phyloP scores from a whole-genome alignment of 2,329 filamentous ascomycete genomes.

The Bipolaris bicolor region DNA sequence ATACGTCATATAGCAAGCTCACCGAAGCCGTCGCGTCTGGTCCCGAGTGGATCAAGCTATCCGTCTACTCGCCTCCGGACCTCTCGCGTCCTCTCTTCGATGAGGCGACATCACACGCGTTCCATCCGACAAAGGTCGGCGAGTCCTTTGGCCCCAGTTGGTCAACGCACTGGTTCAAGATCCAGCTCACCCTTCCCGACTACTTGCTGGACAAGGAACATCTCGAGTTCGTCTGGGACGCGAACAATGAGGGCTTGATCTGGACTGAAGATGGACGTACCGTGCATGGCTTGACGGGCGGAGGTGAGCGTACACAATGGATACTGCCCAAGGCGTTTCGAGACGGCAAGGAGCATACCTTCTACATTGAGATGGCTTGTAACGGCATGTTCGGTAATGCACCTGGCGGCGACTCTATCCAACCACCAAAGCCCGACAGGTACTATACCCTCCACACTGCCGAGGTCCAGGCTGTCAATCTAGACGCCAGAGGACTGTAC shows the following conservation, averaged over 20 bases:
- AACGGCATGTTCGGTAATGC: slow-evolving; percentile 99
- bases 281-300: slow-evolving; percentile 88
- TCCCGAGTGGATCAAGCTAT: slow-evolving; percentile 79
- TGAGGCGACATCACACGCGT: slow-evolving; percentile 78
- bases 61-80: slow-evolving; percentile 81
- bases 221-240: slow-evolving; percentile 96
- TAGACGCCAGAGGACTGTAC: slow-evolving; percentile 79
- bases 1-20: slow-evolving; percentile 64
- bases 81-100: slow-evolving; percentile 83
- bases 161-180: slow-evolving; percentile 97
- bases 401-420: slow-evolving; percentile 80
- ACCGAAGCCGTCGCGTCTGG: slow-evolving; percentile 72
- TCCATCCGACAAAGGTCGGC: slow-evolving; percentile 75
- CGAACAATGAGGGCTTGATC: slow-evolving; percentile 90
- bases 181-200: slow-evolving; percentile 77
- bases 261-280: slow-evolving; percentile 91
- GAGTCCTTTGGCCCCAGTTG: slow-evolving; percentile 89
- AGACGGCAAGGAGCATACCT: slow-evolving; percentile 83
- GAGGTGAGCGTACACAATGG: slow-evolving; percentile 89
- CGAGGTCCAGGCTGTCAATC: slow-evolving; percentile 87
- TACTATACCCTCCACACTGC: slow-evolving; percentile 78
- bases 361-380: slow-evolving; percentile 98
- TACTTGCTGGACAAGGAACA: slow-evolving; percentile 76
- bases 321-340: slow-evolving; percentile 80
- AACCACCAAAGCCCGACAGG: slow-evolving; percentile 84